Conservation (phyloP, 306 rosid species). For the Rosa rugosa region DNA sequence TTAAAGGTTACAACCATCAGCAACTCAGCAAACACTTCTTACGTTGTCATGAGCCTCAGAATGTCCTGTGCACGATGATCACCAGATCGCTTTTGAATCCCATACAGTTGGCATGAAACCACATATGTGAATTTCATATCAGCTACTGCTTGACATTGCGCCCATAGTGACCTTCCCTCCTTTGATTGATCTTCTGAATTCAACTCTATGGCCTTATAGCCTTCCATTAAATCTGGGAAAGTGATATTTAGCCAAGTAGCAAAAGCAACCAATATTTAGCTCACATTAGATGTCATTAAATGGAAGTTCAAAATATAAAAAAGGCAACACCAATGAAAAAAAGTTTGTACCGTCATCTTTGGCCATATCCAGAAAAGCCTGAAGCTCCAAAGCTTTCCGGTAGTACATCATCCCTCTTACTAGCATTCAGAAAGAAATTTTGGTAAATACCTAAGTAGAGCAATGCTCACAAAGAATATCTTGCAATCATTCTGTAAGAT, state of each 20-base stretch:
- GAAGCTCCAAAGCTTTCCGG: conserved; percentile 95
- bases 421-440: conserved; percentile 32
- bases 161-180: conserved; percentile 85
- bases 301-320: not conserved
- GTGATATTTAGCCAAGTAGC: conserved; percentile 22
- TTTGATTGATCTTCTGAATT: conserved; percentile 74
- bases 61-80: conserved; percentile 84
- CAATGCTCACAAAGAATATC: not conserved
- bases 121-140: conserved; percentile 97
- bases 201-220: conserved; percentile 83
- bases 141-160: conserved; percentile 93
- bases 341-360: conserved; percentile 66
- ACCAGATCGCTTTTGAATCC: conserved; percentile 90
- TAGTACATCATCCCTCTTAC: conserved; percentile 99
- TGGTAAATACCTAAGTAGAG: conserved; percentile 24
- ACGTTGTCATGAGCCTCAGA: conserved; percentile 89
- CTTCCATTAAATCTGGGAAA: conserved; percentile 85
- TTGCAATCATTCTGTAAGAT: not conserved
- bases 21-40: not conserved
- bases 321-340: conserved; percentile 13
- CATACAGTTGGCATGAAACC: conserved; percentile 93
- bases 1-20: not conserved
- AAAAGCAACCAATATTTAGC: not conserved
- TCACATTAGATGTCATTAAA: not conserved
- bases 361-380: conserved; percentile 97